These are phyloP conservation scores for Apiotrichum mycotoxinovorans DNA, from an alignment of 1,284 basidiomycete species.

Conservation along the genomic window DNA sequence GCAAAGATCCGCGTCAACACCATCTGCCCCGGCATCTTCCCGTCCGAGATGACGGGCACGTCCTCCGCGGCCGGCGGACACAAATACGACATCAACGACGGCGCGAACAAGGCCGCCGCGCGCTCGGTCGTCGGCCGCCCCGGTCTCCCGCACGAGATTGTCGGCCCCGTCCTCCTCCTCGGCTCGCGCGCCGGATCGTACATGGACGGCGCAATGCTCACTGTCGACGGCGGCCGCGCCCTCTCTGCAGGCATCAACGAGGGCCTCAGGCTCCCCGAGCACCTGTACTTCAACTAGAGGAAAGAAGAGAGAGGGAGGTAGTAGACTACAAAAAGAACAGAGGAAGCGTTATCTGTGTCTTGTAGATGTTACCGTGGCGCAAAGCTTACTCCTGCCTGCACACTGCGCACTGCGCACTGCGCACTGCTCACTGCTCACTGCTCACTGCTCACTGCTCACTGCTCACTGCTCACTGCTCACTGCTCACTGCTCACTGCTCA, in stretches of 20 bases:
- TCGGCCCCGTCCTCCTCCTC: conserved; percentile 44
- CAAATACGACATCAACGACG: conserved; percentile 25
- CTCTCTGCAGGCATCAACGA: conserved; percentile 40
- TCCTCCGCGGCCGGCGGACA: conserved; percentile 13
- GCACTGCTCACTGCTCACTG: too few species aligned
- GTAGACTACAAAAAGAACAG: not conserved
- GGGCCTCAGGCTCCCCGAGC: conserved; percentile 31
- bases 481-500: too few species aligned
- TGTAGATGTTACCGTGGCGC: not conserved
- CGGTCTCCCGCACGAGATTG: conserved; percentile 45
- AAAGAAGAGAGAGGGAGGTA: not conserved
- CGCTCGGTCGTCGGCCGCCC: conserved; percentile 42
- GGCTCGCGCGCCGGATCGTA: conserved; percentile 40
- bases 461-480: too few species aligned
- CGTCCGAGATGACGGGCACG: conserved; percentile 40
- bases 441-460: too few species aligned
- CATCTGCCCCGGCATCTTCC: conserved; percentile 41
- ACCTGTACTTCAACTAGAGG: conserved; percentile 22
- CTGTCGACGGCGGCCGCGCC: conserved; percentile 45
- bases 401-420: too few species aligned
- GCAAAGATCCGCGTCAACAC: conserved; percentile 44
- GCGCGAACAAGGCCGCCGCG: conserved; percentile 25
- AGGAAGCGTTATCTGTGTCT: too few species aligned
- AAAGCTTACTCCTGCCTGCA: too few species aligned
- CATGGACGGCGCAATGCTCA: conserved; percentile 42